phyloP scores from a whole-genome alignment of 2,329 filamentous ascomycete genomes.

The Plenodomus tracheiphilus region DNA sequence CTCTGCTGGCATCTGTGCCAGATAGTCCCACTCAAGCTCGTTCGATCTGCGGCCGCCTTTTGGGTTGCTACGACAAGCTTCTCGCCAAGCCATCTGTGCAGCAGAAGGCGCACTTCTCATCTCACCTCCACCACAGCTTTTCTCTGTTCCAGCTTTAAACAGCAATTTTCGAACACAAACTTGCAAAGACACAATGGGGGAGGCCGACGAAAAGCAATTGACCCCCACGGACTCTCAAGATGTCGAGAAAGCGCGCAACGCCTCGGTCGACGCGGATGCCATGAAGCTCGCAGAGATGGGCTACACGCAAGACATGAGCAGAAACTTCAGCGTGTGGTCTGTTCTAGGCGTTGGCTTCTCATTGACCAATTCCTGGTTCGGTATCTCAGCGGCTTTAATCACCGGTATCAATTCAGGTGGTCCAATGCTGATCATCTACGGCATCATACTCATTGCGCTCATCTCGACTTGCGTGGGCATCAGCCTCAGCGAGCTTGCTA shows the following conservation, averaged over 20 bases:
- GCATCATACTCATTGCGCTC: slow-evolving; percentile 52
- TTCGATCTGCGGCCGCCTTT: slow-evolving; percentile 3
- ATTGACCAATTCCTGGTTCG: slow-evolving; percentile 57
- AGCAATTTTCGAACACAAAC: background rate
- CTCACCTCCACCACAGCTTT: background rate
- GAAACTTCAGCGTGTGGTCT: slow-evolving; percentile 55
- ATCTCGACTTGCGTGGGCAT: slow-evolving; percentile 53
- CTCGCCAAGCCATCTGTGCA: slow-evolving; percentile 5
- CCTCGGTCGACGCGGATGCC: slow-evolving; percentile 44
- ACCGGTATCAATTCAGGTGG: slow-evolving; percentile 57
- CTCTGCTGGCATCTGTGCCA: background rate
- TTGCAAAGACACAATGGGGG: slow-evolving; percentile 4
- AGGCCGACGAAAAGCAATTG: slow-evolving; percentile 16
- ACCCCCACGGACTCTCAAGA: slow-evolving; percentile 11
- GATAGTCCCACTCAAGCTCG: slow-evolving; percentile 4
- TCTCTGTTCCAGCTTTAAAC: background rate
- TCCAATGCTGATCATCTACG: slow-evolving; percentile 54
- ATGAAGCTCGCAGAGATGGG: slow-evolving; percentile 53
- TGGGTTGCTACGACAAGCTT: slow-evolving; percentile 14
- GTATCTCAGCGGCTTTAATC: slow-evolving; percentile 53
- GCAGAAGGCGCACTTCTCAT: background rate
- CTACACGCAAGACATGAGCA: slow-evolving; percentile 52
- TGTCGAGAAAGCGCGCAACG: slow-evolving; percentile 9
- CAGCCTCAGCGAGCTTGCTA: slow-evolving; percentile 53
- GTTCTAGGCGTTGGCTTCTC: slow-evolving; percentile 56